Evolutionary conservation across 2,329 filamentous ascomycete species (phyloP).

Genomic region (Claviceps maximensis): DNA sequence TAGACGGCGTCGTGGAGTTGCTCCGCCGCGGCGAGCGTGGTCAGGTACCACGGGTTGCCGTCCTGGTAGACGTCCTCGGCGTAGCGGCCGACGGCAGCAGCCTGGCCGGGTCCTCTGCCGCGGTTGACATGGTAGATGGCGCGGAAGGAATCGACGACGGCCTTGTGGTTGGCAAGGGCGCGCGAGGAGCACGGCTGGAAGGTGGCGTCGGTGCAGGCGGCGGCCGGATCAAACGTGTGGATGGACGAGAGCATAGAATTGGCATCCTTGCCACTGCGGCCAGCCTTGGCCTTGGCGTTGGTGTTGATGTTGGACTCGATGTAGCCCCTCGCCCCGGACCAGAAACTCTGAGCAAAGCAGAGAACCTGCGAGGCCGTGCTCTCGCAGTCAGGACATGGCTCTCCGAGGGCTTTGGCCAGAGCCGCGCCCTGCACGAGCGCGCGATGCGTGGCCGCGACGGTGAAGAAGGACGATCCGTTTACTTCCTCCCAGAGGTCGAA

Average conservation of each 20-base stretch:
- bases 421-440: constrained; percentile 53
- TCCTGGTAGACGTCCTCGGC: constrained; percentile 61
- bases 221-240: constrained; percentile 54
- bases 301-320: constrained; percentile 50
- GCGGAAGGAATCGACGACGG: constrained; percentile 63
- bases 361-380: constrained; percentile 55
- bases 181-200: constrained; percentile 66
- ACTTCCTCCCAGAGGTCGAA: constrained; percentile 83
- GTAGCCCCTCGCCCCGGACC: constrained; percentile 42
- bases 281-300: constrained; percentile 43
- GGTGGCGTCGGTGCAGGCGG: constrained; percentile 52
- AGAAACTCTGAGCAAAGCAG: constrained; percentile 64
- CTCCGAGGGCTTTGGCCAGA: constrained; percentile 50
- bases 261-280: constrained; percentile 55
- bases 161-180: constrained; percentile 64
- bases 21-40: constrained; percentile 65
- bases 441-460: constrained; percentile 54
- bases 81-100: constrained; percentile 53
- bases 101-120: constrained; percentile 44
- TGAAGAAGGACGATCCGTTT: constrained; percentile 67
- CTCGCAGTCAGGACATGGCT: constrained; percentile 46
- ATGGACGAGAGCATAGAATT: constrained; percentile 57
- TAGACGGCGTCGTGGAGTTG: constrained; percentile 66
- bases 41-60: constrained; percentile 73
- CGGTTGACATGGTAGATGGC: constrained; percentile 56